Base-by-base conservation (phyloP, 306 rosid genomes). In the Vicia sativa region DNA sequence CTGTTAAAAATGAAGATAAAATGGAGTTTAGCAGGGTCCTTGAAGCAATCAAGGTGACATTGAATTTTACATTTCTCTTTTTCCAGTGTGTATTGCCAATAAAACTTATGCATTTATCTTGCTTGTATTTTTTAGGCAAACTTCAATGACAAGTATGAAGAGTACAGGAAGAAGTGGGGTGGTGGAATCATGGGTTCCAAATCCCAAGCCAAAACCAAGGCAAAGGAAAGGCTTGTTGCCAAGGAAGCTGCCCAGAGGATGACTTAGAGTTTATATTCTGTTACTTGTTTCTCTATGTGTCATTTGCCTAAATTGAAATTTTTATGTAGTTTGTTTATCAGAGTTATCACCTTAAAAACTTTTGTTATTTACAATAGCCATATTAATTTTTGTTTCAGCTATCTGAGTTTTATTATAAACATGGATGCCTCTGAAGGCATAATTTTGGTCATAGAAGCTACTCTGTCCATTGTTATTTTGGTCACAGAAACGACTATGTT, bases 181-280 rank as follows among this genome's bases (percentile, higher is more conserved):
- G 96, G 96, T 23, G 96, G 96, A 5, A 76, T 89, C 76, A 89
- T 89, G 96, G 93, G 96, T 23, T 89, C 96, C 71, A 89, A 89
- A 56, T 89, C 93, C 37, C 93, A 89, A 82, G 96, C 96, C 49
- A 89, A 77, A 39, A 87, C 91, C 43, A 81, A 72, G 83, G 96
- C 93, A 0, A 89, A 87, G 77, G 96, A 89, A 62, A 85, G 78
- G 73, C 62, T 86, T 31, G 71, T 89, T 29, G 96, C 96, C 18
- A 89, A 86, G 80, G 96, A 89, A 75, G 93, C 91, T 41, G 91
- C 93, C 16, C 93, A 87, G 76, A 89, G 96, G 70, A 52, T 87
- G 87, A 5, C 71, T 12, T 89, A 79, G 63, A 11, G 38, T 44
- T 62, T 50, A 15, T 44, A 37, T 60, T 52, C 61, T 45, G 64